Evolutionary conservation across 352 stramenopile species (phyloP), one percentile per base, ranked within the genome.

Genomic region (Aphanomyces stellatus): DNA sequence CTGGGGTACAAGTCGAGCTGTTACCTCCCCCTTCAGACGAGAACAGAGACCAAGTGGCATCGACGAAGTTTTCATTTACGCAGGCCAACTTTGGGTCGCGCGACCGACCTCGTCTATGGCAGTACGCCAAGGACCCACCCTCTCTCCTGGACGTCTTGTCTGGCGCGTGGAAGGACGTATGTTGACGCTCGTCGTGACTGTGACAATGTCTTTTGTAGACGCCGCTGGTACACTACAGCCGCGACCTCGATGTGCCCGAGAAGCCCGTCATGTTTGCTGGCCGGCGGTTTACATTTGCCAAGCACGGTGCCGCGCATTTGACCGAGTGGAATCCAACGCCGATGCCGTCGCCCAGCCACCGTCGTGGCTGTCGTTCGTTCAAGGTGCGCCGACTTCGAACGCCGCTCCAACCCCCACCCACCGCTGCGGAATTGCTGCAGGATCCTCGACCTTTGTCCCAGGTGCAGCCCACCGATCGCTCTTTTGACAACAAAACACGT

Each of bases 221-320:
- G 49, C 60, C 60, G 6, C 7, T 66, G 28, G 82, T 79, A 1
- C 82, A 76, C 61, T 95, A 88, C 48, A 87, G 80, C 31, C 70
- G 73, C 13, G 41, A 57, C 15, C 56, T 66, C 4, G 82, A 95
- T 66, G 86, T 91, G 19, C 84, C 86, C 13, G 75, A 81, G 0
- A 90, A 90, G 69, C 60, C 81, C 2, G 75, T 93, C 53, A 62
- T 91, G 5, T 95, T 91, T 72, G 85, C 80, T 42, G 84, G 86
- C 5, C 76, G 82, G 40, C 88, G 86, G 35, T 88, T 89, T 43
- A 66, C 79, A 24, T 90, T 94, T 71, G 60, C 61, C 5, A 69
- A 74, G 1, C 71, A 72, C 0, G 76, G 74, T 63, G 34, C 75
- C 5, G 69, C 28, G 1, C 72, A 86, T 53, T 59, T 87, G 10